phyloP scores from a whole-genome alignment of 192 early-diverging fungal genomes.

The Cetraspora pellucida region DNA sequence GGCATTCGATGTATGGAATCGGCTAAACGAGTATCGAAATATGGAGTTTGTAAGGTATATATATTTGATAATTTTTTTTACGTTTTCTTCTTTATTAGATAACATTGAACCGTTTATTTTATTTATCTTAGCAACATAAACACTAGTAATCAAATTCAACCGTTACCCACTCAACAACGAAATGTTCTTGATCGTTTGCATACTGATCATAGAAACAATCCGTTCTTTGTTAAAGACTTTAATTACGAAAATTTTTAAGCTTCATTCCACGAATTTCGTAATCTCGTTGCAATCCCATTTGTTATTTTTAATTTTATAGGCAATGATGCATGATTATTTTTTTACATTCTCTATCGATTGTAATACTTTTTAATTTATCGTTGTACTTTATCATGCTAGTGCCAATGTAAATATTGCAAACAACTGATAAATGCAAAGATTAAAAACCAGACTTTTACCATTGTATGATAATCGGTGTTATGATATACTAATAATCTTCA shows the following conservation, averaged over 20 bases:
- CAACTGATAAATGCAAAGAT: too few relatives aligned
- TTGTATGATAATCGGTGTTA: too few relatives aligned
- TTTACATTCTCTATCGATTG: too few relatives aligned
- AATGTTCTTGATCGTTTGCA: not conserved
- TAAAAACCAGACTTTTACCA: too few relatives aligned
- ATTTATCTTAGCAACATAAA: not conserved
- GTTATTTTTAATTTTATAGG: too few relatives aligned
- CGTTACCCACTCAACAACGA: not conserved
- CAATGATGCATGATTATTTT: too few relatives aligned
- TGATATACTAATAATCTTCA: too few relatives aligned
- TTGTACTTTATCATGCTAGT: too few relatives aligned
- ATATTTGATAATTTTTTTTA: not conserved
- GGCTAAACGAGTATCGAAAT: conserved; percentile 1
- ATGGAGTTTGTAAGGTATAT: conserved; percentile 6
- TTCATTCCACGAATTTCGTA: too few relatives aligned
- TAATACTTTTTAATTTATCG: too few relatives aligned
- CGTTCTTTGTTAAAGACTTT: not conserved
- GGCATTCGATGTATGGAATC: conserved; percentile 9
- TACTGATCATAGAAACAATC: not conserved
- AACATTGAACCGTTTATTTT: not conserved
- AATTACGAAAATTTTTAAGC: not conserved
- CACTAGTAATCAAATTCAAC: not conserved
- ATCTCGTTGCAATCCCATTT: too few relatives aligned
- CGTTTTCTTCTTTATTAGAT: not conserved
- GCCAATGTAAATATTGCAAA: too few relatives aligned